phyloP scores from a whole-genome alignment of 441 rosid species.

The Cnidoscolus chayamansa region DNA sequence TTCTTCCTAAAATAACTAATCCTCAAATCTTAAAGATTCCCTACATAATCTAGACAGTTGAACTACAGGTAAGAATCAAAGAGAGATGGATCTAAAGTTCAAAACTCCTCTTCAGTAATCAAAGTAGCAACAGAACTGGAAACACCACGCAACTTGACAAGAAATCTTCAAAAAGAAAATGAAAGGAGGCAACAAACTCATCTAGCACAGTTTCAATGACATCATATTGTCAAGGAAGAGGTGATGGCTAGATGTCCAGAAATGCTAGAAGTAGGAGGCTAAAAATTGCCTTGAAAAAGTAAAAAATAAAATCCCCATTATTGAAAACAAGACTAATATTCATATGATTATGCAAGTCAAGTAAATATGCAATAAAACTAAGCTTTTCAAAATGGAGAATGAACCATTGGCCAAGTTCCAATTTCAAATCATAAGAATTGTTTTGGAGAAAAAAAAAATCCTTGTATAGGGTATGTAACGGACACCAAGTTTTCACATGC shows the following conservation, averaged over 20 bases:
- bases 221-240: neutral
- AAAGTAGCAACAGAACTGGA: no score
- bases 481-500: conserved; percentile 2
- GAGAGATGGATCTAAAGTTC: no score
- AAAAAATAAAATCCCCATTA: neutral
- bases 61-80: no score
- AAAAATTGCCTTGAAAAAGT: neutral
- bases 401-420: neutral
- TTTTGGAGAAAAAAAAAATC: neutral
- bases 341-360: neutral
- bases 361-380: neutral
- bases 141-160: neutral
- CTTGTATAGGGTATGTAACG: neutral
- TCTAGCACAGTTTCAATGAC: no score
- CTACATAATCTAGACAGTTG: no score
- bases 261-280: neutral
- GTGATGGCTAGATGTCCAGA: no score
- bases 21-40: no score
- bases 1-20: no score
- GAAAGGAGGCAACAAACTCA: neutral
- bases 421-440: neutral
- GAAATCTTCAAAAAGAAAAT: neutral
- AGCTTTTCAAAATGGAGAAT: neutral
- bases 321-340: neutral
- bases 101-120: no score